phyloP scores from a whole-genome alignment of 1,284 basidiomycete genomes.

The Cerioporus squamosus region DNA sequence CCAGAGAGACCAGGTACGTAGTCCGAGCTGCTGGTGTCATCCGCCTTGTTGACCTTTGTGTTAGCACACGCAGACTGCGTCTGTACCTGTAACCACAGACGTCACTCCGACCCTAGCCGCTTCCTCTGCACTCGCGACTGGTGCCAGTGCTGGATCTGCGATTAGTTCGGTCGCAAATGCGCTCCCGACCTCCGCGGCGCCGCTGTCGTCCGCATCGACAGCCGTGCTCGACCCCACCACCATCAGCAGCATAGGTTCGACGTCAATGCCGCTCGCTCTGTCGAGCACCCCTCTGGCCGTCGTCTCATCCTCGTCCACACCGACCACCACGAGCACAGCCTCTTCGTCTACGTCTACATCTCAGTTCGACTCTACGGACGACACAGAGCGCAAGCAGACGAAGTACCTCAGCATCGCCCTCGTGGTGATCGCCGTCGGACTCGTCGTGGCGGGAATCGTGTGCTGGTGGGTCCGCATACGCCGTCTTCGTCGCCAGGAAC shows the following conservation, averaged over 20 bases:
- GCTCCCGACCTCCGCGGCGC: not conserved
- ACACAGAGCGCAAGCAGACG: not conserved
- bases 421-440: constrained; percentile 44
- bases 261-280: not conserved
- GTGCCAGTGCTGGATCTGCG: not conserved
- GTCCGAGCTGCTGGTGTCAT: too few species aligned
- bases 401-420: constrained; percentile 37
- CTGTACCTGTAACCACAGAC: too few species aligned
- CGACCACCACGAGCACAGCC: not conserved
- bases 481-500: constrained; percentile 36
- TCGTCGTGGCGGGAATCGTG: constrained; percentile 42
- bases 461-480: constrained; percentile 46
- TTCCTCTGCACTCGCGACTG: not conserved
- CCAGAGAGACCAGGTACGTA: too few species aligned
- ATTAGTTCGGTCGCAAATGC: not conserved
- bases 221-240: not conserved
- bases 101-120: not conserved
- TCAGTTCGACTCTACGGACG: not conserved
- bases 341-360: not conserved
- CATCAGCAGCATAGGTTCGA: not conserved
- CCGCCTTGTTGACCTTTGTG: too few species aligned
- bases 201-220: not conserved
- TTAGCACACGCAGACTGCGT: too few species aligned
- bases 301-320: not conserved
- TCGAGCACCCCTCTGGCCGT: not conserved